Evolutionary conservation across 768 basidiomycete species (phyloP), one percentile per base, ranked within the genome.

Genomic region (Amanita subjunquillea): DNA sequence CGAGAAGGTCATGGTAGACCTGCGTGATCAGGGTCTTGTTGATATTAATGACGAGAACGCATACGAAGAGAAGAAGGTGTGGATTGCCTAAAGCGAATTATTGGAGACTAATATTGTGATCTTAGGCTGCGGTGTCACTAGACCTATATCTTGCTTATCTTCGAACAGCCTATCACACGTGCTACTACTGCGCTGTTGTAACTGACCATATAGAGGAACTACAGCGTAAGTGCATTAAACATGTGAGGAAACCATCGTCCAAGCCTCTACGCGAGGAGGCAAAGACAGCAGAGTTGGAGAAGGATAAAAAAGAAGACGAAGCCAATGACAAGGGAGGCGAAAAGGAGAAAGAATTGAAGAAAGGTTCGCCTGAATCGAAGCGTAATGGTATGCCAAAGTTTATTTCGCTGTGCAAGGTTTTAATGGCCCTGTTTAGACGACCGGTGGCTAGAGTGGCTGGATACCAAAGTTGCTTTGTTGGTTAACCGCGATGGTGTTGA

Each of bases 171-270:
- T 93, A 87, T 70, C 79, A 91, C 78, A 84, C 90, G 63, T 96
- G 96, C 80, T 99, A 95, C 72, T 99, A 99, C 72, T 99, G 96
- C 76, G 85, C 87, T 61, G 83, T 91, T 65, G 80, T 90, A 59
- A 87, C 85, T 66, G 87, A 95, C 71, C 92, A 92, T 72, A 70
- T 87, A 67, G 96, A 99, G 72, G 92, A 96, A 74, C 77, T 99
- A 62, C 85, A 92, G 68, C 82, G 91, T 65, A 91, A 92, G 72
- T 97, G 95, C 76, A 73, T 96, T 60, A 83, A 83, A 72, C 96
- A 99, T 72, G 75, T 87, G 57, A 80, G 95, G 69, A 85, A 83
- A 66, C 80, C 87, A 38, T 62, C 85, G 61, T 77, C 79, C 54
- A 82, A 83, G 68, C 68, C 74, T 53, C 60, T 75, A 56, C 69